Base-by-base conservation (phyloP, 75 land plant genomes). In the Isoetes taiwanensis region DNA sequence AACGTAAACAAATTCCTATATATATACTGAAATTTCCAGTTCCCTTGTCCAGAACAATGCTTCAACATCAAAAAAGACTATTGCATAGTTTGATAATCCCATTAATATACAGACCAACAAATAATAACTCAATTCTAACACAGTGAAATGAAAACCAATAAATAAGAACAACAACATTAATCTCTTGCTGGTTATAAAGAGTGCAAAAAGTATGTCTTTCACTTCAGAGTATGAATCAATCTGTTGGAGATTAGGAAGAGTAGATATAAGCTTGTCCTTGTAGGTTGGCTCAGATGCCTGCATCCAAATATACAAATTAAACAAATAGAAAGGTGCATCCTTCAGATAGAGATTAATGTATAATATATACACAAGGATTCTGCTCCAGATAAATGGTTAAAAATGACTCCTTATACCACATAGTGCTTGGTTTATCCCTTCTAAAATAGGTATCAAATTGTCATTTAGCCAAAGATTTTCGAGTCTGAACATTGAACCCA, bases 401-500 rank as follows among this genome's bases (percentile, higher is more conserved):
- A 12, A 91, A 86, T 33, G 66, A 78, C 40, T 78, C 80, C 56
- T 57, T 74, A 27, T 82, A 83, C 89, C 85, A 46, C 72, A 65
- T 40, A 82, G 70, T 21, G 78, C 76, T 21, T 46, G 59, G 57
- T 66, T 83, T 41, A 86, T 63, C 66, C 72, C 75, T 19, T 87
- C 97, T 46, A 91, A 56, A 12, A 85, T 76, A 23, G 68, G 72
- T 46, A 91, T 84, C 53, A 72, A 75, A 63, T 91, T 91, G 57
- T 91, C 89, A 70, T 91, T 91, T n/a, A 91, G 84, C 97, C 97
- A 91, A 26, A 91, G 58, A 52, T 91, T 94, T 62, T 87, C 95
- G 48, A 91, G 67, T 52, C 97, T 91, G 81, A n/a, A n/a, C n/a
- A n/a, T n/a, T n/a, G n/a, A n/a, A n/a, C n/a, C 23, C 25, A 4